phyloP scores from a whole-genome alignment of 177 flowering plant genomes.

The Telopea speciosissima region DNA sequence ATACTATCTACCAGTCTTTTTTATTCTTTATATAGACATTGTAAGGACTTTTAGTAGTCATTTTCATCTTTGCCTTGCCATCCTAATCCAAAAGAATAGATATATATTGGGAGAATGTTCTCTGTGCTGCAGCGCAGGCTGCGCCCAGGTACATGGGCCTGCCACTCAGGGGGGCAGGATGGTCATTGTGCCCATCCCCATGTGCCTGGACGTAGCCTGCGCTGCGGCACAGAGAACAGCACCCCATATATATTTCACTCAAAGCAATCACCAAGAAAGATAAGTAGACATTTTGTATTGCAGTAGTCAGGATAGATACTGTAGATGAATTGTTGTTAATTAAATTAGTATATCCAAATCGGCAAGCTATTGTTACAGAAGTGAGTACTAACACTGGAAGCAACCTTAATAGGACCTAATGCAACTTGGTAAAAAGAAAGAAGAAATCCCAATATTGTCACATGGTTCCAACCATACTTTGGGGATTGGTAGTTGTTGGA shows the following conservation, averaged over 20 bases:
- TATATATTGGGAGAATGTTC: no score
- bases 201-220: no score
- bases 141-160: no score
- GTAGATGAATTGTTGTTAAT: neutral
- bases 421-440: no score
- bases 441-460: neutral
- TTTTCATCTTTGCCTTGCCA: neutral
- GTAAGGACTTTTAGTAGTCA: neutral
- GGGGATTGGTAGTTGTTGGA: conserved; percentile 38
- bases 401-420: neutral
- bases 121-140: no score
- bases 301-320: neutral
- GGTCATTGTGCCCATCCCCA: no score
- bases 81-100: neutral
- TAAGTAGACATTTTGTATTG: no score
- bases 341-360: neutral
- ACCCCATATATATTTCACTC: no score
- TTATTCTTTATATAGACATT: neutral
- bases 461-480: conserved; percentile 8
- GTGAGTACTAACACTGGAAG: neutral
- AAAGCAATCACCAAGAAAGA: neutral
- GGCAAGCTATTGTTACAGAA: neutral
- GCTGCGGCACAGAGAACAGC: neutral
- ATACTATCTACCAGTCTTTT: neutral
- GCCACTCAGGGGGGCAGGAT: no score